Percentiles rank a stretch among this genome's conserved stretches.
phyloP scores from a whole-genome alignment of 805 yeast genomes.

The Yamadazyma nakazawae region DNA sequence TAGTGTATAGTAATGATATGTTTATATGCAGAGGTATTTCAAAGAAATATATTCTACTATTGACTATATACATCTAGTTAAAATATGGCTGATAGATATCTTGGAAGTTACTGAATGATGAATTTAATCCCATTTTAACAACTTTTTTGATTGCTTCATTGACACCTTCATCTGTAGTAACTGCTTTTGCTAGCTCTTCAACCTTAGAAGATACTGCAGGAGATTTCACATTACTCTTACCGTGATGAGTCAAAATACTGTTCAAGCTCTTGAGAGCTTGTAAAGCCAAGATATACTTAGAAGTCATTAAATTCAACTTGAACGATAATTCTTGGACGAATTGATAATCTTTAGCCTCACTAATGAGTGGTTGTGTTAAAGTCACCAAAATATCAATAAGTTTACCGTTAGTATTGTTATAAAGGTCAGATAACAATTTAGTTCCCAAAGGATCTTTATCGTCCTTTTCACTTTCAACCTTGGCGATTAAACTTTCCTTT shows the following conservation, averaged over 20 bases:
- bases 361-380: constrained; percentile 39
- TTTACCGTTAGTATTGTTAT: constrained; percentile 23
- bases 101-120: constrained; percentile 32
- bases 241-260: constrained; percentile 27
- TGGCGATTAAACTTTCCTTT: constrained; percentile 50
- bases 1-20: background rate
- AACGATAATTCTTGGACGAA: constrained; percentile 44
- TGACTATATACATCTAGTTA: background rate
- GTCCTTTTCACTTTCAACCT: constrained; percentile 42
- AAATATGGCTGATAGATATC: constrained; percentile 1
- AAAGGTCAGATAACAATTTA: constrained; percentile 28
- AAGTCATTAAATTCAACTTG: constrained; percentile 36
- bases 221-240: constrained; percentile 14
- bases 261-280: constrained; percentile 45
- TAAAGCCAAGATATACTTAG: constrained; percentile 45
- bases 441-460: constrained; percentile 64
- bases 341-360: constrained; percentile 39
- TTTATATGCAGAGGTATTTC: background rate
- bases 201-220: constrained; percentile 29
- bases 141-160: constrained; percentile 46
- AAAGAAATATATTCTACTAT: background rate
- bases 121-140: constrained; percentile 32
- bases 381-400: constrained; percentile 45
- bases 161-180: constrained; percentile 34
- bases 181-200: constrained; percentile 26